Conservation (phyloP, 208 protist genomes). For the Trichomonas gallinae region DNA sequence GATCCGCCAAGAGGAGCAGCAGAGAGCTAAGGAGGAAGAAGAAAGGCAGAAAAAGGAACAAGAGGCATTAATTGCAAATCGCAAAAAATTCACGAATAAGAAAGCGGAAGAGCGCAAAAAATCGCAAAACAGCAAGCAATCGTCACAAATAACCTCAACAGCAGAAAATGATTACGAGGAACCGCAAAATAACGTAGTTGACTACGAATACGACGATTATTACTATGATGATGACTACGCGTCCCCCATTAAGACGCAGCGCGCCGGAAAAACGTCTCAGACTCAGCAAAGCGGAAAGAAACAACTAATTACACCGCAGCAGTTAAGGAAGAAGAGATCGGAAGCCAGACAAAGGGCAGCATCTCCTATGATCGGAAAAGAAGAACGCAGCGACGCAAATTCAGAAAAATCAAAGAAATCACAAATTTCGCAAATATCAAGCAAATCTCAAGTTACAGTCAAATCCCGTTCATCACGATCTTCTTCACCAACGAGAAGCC, state of each 20-base stretch:
- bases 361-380: not conserved
- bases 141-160: not conserved
- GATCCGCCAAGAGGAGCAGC: not conserved
- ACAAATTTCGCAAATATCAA: not conserved
- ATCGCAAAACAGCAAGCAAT: not conserved
- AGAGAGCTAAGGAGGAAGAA: not conserved
- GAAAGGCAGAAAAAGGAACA: not conserved
- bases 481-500: not conserved
- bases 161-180: not conserved
- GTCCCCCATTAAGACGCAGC: not conserved
- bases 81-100: not conserved
- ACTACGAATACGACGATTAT: not conserved
- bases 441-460: not conserved
- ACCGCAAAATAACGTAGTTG: not conserved
- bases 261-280: not conserved
- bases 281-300: not conserved
- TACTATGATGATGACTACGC: not conserved
- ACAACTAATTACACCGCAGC: not conserved
- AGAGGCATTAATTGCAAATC: not conserved
- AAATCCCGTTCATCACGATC: not conserved
- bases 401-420: no score
- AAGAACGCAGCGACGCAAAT: not conserved
- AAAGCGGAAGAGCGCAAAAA: not conserved
- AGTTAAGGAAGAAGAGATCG: not conserved
- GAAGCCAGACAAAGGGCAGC: not conserved